phyloP scores from a whole-genome alignment of 31 red algal species.

The Asparagopsis taxiformis region DNA sequence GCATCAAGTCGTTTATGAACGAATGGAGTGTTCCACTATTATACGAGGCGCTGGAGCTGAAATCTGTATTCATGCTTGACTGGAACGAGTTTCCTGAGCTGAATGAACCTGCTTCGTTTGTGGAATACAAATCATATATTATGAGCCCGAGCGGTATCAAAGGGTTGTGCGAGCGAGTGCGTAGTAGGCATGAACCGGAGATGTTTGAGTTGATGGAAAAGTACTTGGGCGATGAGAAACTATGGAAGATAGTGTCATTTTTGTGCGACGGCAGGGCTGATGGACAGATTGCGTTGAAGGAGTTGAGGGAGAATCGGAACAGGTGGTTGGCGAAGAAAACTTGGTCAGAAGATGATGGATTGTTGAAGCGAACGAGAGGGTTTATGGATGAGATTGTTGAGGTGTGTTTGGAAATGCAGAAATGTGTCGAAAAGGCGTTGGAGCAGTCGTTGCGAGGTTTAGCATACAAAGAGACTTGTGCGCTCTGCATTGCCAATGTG shows the following conservation, averaged over 20 bases:
- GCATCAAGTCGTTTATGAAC: not conserved
- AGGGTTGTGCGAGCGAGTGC: not conserved
- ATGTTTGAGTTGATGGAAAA: slow-evolving; percentile 4
- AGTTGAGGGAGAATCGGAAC: not conserved
- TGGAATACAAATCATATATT: not conserved
- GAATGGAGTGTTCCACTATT: slow-evolving; percentile 16
- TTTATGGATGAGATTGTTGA: not conserved
- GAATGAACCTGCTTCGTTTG: too few relatives aligned
- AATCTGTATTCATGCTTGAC: slow-evolving; percentile 6
- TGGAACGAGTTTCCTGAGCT: slow-evolving; percentile 16
- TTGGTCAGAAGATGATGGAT: not conserved
- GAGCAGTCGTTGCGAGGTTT: too few relatives aligned
- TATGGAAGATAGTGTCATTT: not conserved
- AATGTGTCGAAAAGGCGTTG: too few relatives aligned
- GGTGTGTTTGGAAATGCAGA: not conserved
- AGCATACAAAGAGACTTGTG: too few relatives aligned
- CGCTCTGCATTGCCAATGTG: too few relatives aligned
- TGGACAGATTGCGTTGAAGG: not conserved
- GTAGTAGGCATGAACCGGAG: not conserved
- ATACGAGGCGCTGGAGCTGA: not conserved
- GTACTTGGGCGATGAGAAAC: not conserved
- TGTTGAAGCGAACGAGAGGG: not conserved
- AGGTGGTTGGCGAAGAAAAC: not conserved
- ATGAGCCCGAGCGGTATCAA: not conserved
- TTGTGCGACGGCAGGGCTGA: not conserved